Evolutionary conservation across 495 filamentous ascomycete species (phyloP).

Genomic region (Elaphomyces granulatus): DNA sequence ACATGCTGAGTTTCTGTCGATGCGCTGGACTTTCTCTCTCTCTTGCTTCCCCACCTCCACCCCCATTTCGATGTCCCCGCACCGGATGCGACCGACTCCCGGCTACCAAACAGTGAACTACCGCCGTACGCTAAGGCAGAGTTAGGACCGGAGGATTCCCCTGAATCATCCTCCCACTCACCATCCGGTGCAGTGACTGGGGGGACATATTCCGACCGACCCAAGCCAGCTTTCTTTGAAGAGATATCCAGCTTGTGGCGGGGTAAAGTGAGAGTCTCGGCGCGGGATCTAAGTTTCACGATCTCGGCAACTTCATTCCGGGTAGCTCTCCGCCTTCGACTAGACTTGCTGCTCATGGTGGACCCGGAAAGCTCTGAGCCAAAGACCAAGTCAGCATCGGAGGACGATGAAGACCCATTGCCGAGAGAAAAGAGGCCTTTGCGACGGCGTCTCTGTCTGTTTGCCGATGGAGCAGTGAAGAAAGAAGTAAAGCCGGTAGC

Average conservation of each 20-base stretch:
- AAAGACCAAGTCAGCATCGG: slow-evolving; percentile 41
- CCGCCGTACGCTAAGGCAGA: slow-evolving; percentile 44
- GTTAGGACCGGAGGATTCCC: slow-evolving; percentile 35
- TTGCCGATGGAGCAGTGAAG: slow-evolving; percentile 36
- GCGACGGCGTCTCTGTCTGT: slow-evolving; percentile 25
- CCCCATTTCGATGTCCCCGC: slow-evolving; percentile 39
- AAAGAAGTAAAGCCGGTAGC: slow-evolving; percentile 26
- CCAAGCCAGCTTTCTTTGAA: slow-evolving; percentile 23
- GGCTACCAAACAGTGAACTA: slow-evolving; percentile 25
- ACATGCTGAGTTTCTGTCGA: slow-evolving; percentile 15
- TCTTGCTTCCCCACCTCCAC: slow-evolving; percentile 44
- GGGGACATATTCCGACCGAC: slow-evolving; percentile 17
- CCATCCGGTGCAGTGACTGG: slow-evolving; percentile 30
- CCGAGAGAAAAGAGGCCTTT: slow-evolving; percentile 46
- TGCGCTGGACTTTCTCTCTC: slow-evolving; percentile 23
- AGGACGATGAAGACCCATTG: slow-evolving; percentile 45
- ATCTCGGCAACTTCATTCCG: slow-evolving; percentile 40
- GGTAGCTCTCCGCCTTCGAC: slow-evolving; percentile 19
- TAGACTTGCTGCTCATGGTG: slow-evolving; percentile 16
- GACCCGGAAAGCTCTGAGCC: slow-evolving; percentile 12
- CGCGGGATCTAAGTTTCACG: slow-evolving; percentile 40
- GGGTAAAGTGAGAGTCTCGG: slow-evolving; percentile 33
- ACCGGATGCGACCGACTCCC: slow-evolving; percentile 39
- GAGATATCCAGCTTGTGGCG: slow-evolving; percentile 9
- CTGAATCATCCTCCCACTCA: slow-evolving; percentile 48